Base-by-base conservation (phyloP, 441 rosid genomes). In the Adansonia grandidieri region DNA sequence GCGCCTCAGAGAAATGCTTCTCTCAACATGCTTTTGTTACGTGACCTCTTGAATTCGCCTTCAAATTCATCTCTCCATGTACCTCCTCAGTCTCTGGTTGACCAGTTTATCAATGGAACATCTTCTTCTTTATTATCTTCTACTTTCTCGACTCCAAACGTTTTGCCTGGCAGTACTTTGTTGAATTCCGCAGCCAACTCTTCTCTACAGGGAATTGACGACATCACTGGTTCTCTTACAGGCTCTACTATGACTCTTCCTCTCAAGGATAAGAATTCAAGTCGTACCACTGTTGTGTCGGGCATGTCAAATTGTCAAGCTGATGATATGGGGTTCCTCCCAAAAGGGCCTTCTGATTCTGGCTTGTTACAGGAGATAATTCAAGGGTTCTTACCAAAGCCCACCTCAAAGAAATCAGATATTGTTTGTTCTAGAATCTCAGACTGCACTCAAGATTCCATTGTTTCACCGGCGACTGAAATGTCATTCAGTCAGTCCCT, bases 351-450 rank as follows among this genome's bases (percentile, higher is more conserved):
- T 0, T 79, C 93, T 20, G 89, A 86, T 76, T 91, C 98, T 19
- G 98, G 98, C 6, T 82, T 95, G 50, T 81, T 95, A 66, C 91
- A 93, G 71, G 98, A 95, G 57, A 83, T 95, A 61, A 89, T 95
- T 54, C 92, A 83, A 73, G 93, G 92, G 73, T 95, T 89, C 80
- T 51, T 88, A 11, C 93, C 93, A 7, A 86, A 86, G 17, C 81
- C 86, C 15, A 67, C 80, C 71, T 75, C 87, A 20, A 83, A 79
- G 24, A 78, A 74, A 48, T 10, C 11, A 32, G 74, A 75, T 37
- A 28, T 14, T 5, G 75, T 28, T 13, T 66, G 75, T 51, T 42
- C 80, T 17, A 66, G 72, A 62, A 50, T 44, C 32, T 73, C 71
- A 17, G 37, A 67, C 53, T 66, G 48, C 28, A 14, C 22, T n/a